Conservation (phyloP, 257 asterid species). For the Solanum appendiculatum region DNA sequence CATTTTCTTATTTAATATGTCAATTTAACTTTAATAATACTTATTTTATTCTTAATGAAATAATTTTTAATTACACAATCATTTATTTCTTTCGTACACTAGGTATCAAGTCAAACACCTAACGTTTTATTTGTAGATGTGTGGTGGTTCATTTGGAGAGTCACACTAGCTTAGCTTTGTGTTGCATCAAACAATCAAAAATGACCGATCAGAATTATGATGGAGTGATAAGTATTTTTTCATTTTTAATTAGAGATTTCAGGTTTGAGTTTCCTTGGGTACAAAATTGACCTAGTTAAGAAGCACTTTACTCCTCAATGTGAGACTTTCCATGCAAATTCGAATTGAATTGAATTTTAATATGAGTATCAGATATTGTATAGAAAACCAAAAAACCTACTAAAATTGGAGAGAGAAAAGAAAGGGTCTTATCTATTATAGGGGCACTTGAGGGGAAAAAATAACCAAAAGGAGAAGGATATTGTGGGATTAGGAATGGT, state of each 20-base stretch:
- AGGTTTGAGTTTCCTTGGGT: no score
- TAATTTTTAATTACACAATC: no score
- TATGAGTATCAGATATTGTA: no score
- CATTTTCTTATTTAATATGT: no score
- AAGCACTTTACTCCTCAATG: not conserved
- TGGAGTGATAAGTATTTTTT: not conserved
- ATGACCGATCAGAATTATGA: not conserved
- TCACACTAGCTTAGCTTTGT: constrained; percentile 1
- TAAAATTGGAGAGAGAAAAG: not conserved
- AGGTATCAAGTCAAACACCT: no score
- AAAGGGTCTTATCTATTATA: not conserved
- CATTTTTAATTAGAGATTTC: no score
- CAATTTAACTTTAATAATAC: no score
- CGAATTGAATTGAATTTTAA: fast-evolving
- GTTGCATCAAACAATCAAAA: constrained; percentile 7
- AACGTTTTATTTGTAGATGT: not conserved
- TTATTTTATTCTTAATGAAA: not conserved
- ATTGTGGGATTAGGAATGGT: not conserved
- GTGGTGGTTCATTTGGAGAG: not conserved
- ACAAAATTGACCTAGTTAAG: no score
- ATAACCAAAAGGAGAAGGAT: not conserved
- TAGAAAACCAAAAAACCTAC: no score
- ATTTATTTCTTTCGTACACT: no score
- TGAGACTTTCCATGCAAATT: no score
- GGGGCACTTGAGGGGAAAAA: not conserved